Conservation (phyloP, 225 moss, liverwort and hornwort genomes). For the Pseudisothecium myosuroides region DNA sequence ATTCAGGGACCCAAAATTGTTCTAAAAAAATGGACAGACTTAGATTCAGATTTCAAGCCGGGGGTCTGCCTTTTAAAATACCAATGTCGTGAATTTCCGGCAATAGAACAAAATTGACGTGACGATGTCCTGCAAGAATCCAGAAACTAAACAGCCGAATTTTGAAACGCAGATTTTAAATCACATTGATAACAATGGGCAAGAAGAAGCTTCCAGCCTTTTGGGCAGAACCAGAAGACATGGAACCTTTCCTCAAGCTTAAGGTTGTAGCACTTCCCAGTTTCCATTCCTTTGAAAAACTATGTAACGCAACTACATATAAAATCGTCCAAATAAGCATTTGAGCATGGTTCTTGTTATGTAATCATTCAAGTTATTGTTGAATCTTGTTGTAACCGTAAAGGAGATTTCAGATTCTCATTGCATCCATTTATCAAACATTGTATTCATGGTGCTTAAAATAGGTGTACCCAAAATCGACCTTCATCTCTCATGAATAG, state of each 20-base stretch:
- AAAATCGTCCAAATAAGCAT: neutral
- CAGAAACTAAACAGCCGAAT: neutral
- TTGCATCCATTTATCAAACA: neutral
- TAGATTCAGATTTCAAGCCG: neutral
- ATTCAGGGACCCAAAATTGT: neutral
- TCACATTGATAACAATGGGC: neutral
- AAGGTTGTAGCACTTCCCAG: conserved; percentile 11
- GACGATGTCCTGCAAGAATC: neutral
- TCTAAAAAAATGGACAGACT: neutral
- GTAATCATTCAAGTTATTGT: neutral
- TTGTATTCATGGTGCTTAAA: neutral
- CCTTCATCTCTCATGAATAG: neutral
- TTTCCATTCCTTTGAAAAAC: neutral
- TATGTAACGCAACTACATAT: no score
- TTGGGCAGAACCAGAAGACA: conserved; percentile 8
- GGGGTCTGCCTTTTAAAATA: neutral
- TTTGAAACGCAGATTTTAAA: neutral
- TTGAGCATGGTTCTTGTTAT: neutral
- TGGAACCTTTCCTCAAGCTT: conserved; percentile 22
- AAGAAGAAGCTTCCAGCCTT: conserved; percentile 8
- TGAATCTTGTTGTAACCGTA: neutral
- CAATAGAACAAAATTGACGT: neutral
- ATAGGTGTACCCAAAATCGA: neutral
- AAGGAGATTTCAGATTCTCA: no score
- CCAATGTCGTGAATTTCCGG: neutral